Base-by-base conservation (phyloP, 176 grass and related monocot genomes). In the Elaeis guineensis region DNA sequence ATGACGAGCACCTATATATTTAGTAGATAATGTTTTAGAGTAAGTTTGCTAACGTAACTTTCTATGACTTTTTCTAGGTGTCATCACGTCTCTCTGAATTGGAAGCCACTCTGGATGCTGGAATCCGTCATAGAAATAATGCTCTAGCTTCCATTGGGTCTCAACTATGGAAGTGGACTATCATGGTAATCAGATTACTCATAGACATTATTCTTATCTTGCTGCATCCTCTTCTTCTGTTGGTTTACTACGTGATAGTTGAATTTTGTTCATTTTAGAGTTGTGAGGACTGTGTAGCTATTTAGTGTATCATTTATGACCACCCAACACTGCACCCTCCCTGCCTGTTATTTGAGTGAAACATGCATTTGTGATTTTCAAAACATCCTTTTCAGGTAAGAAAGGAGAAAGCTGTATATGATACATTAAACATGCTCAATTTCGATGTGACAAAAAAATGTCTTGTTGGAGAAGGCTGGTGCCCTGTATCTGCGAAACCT, bases 391-490 rank as follows among this genome's bases (percentile, higher is more conserved):
- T 77, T 78, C 60, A 98, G 94, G 88, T 98, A 22, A 89, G 83
- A 81, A 98, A 81, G 58, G 94, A 98, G 82, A 98, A 92, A 89
- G 85, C 85, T 83, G 94, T 98, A 55, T 98, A 98, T 81, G 94
- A 93, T 76, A 93, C 84, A 16, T 64, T 98, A 26, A 98, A 98
- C 77, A 89, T 86, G 94, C 77, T 98, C 26, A 93, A 98, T 65
- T 98, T 98, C 62, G 94, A 98, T 32, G 94, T 98, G 70, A 98
- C 94, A 65, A 93, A 98, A 69, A 98, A 98, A 78, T 98, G 94
- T 57, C 94, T 98, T 78, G 94, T 98, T 74, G 94, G 84, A 69
- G 94, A 98, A 86, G 94, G 94, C 67, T 98, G 94, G 94, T 98
- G 94, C 65, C 94, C 94, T 56, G 86, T 80, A 83, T 93, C 86